A percentile compares a stretch with the other conserved stretches of the same genome.
These are phyloP conservation scores for Termitomyces bulborhizus DNA, from an alignment of 768 basidiomycete species.

Conservation along the genomic window DNA sequence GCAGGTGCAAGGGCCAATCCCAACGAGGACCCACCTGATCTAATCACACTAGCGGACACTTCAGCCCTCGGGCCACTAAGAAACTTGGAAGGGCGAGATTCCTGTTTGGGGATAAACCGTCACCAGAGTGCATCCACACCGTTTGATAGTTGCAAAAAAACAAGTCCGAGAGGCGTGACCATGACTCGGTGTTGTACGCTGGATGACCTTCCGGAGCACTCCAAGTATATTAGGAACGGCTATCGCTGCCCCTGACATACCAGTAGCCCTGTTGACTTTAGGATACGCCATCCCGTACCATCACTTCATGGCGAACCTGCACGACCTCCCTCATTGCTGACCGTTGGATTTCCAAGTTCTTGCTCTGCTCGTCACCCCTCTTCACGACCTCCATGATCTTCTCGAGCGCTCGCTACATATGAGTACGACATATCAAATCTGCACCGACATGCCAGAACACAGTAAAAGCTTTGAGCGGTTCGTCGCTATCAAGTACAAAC, in stretches of 20 bases:
- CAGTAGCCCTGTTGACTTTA: no score
- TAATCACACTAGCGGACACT: slow-evolving; percentile 40
- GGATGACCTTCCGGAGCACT: no score
- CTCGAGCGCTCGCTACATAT: slow-evolving; percentile 42
- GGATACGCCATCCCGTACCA: no score
- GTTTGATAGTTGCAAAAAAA: slow-evolving; percentile 44
- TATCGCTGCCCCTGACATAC: no score
- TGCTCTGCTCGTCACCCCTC: slow-evolving; percentile 17
- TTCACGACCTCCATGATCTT: slow-evolving; percentile 37
- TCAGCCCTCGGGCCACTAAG: slow-evolving; percentile 27
- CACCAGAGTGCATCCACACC: slow-evolving; percentile 43
- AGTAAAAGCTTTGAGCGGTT: slow-evolving; percentile 52
- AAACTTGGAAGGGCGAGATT: no score
- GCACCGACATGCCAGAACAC: slow-evolving; percentile 26
- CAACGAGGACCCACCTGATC: slow-evolving; percentile 59
- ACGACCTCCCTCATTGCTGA: no score
- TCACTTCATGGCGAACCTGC: no score
- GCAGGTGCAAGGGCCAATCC: slow-evolving; percentile 67
- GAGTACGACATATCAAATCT: slow-evolving; percentile 52
- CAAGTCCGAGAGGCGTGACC: slow-evolving; percentile 33
- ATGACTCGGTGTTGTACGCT: slow-evolving; percentile 26
- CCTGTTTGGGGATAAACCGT: no score
- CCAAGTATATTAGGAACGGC: no score
- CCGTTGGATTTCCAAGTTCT: background rate
- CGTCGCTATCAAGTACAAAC: slow-evolving; percentile 56